Conservation (phyloP, 73 alveolate genomes). For the Blepharisma japonicum region DNA sequence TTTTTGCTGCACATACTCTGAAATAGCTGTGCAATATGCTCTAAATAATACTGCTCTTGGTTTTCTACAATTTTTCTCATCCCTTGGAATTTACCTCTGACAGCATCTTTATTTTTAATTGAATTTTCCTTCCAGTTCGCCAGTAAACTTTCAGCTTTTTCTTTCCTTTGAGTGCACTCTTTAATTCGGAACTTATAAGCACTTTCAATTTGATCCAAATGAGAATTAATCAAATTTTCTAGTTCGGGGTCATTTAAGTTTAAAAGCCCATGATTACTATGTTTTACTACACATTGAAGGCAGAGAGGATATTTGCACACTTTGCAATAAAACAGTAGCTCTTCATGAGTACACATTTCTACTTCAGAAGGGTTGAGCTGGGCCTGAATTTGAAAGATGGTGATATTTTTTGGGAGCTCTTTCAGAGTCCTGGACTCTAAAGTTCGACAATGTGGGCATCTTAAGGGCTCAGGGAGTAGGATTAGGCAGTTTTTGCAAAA, state of each 20-base stretch:
- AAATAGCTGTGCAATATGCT: neutral
- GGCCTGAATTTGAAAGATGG: neutral
- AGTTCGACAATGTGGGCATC: slow-evolving; percentile 49
- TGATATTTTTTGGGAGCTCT: neutral
- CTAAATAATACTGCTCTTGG: neutral
- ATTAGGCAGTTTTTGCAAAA: slow-evolving; percentile 71
- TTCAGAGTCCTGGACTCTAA: neutral
- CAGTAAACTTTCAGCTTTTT: neutral
- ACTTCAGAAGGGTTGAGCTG: neutral
- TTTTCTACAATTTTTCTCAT: neutral
- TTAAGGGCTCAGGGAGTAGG: slow-evolving; percentile 36
- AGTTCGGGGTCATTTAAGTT: neutral
- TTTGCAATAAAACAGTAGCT: neutral
- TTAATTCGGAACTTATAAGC: neutral
- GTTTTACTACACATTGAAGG: neutral
- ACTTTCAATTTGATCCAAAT: neutral
- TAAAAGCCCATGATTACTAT: neutral
- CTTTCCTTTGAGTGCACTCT: neutral
- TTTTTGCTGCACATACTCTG: neutral
- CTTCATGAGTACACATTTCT: neutral
- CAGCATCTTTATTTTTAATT: neutral
- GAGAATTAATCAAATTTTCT: neutral
- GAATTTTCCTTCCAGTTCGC: neutral
- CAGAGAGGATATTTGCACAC: slow-evolving; percentile 13
- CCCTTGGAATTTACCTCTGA: neutral